A percentile compares a stretch with the other conserved stretches of the same genome.
Conservation (phyloP, 1,284 basidiomycete genomes). For the Sporisorium iseilematis-ciliati region DNA sequence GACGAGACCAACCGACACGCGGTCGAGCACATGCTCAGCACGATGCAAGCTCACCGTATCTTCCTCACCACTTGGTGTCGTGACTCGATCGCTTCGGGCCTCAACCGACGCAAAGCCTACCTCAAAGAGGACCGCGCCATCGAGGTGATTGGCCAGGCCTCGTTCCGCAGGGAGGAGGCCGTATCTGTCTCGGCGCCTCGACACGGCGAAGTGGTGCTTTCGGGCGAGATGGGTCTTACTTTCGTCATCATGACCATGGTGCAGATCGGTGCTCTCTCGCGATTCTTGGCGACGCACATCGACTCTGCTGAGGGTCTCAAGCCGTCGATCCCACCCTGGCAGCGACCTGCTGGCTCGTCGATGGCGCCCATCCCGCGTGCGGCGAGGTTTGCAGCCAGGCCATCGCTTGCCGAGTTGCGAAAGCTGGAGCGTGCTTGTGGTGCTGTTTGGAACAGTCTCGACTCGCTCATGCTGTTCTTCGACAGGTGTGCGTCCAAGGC, state of each 20-base stretch:
- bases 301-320: conserved; percentile 37
- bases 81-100: conserved; percentile 51
- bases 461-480: conserved; percentile 63
- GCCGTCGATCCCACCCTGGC: conserved; percentile 43
- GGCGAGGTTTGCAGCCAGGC: conserved; percentile 34
- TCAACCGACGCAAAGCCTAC: conserved; percentile 42
- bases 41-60: conserved; percentile 57
- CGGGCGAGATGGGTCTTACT: conserved; percentile 63
- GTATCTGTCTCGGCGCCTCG: conserved; percentile 10
- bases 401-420: conserved; percentile 52
- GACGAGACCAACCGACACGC: conserved; percentile 44
- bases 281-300: conserved; percentile 58
- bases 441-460: conserved; percentile 60
- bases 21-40: conserved; percentile 47
- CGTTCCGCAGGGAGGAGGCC: conserved; percentile 28
- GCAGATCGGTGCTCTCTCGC: conserved; percentile 61
- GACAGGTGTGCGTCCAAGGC: conserved; percentile 57
- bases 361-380: conserved; percentile 30
- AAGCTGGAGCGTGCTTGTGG: conserved; percentile 57
- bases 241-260: conserved; percentile 63
- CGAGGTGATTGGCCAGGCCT: conserved; percentile 45
- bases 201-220: conserved; percentile 48
- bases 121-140: conserved; percentile 58
- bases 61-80: conserved; percentile 57
- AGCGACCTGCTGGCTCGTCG: conserved; percentile 30